These are phyloP conservation scores for Neurospora sp. DNA, from an alignment of 495 filamentous ascomycete genomes.

Conservation along the genomic window DNA sequence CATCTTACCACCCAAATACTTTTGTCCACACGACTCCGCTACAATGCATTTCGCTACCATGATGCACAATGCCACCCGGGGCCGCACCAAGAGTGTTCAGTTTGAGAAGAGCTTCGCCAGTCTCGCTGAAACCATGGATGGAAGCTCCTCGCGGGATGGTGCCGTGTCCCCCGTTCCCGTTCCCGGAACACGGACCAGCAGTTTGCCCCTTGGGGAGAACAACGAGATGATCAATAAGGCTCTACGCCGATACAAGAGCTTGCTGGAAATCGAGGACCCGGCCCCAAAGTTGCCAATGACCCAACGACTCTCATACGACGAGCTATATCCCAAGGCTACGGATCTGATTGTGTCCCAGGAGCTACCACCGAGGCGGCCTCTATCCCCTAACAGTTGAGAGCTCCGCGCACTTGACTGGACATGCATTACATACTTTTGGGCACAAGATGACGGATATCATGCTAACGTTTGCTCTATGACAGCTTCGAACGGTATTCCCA, in stretches of 20 bases:
- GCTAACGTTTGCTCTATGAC: constrained; percentile 20
- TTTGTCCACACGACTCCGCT: constrained; percentile 15
- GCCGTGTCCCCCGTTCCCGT: constrained; percentile 12
- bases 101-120: constrained; percentile 28
- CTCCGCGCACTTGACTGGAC: constrained; percentile 11
- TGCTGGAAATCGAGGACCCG: constrained; percentile 36
- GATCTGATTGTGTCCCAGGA: constrained; percentile 10
- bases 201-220: constrained; percentile 16
- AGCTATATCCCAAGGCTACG: constrained; percentile 28
- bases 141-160: constrained; percentile 10
- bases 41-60: constrained; percentile 34
- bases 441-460: neutral
- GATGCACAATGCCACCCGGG: constrained; percentile 30
- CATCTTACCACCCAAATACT: constrained; percentile 29
- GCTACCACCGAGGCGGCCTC: neutral
- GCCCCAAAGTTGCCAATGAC: constrained; percentile 35
- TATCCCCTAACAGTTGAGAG: constrained; percentile 24
- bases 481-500: constrained; percentile 41
- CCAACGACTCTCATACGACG: constrained; percentile 36
- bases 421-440: neutral
- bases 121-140: constrained; percentile 13
- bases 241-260: constrained; percentile 36
- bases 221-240: constrained; percentile 21
- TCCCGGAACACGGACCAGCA: constrained; percentile 25
- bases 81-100: constrained; percentile 36